Percentiles rank a stretch among this genome's conserved stretches.
Evolutionary conservation across 805 yeast genomes (phyloP).

Genomic region (Starmerella lactis-condensi): DNA sequence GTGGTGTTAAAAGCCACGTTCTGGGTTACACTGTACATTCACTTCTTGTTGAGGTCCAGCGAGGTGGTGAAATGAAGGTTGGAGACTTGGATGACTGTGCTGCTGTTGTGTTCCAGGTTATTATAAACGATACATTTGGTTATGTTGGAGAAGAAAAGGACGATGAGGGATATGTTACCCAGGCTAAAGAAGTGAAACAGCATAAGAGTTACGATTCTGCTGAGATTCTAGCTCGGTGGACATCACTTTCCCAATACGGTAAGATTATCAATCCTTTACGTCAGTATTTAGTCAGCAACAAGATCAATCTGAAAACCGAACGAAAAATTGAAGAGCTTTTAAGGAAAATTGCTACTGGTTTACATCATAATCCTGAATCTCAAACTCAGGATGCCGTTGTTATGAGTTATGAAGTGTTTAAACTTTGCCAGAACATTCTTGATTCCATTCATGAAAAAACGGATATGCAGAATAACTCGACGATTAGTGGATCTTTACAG

Average conservation of each 20-base stretch:
- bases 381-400: slow-evolving; percentile 40
- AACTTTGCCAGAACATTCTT: slow-evolving; percentile 27
- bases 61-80: slow-evolving; percentile 20
- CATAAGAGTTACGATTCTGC: slow-evolving; percentile 79
- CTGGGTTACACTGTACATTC: slow-evolving; percentile 74
- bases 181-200: slow-evolving; percentile 77
- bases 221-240: slow-evolving; percentile 50
- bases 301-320: slow-evolving; percentile 48
- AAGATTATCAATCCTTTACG: slow-evolving; percentile 51
- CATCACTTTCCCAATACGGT: slow-evolving; percentile 39
- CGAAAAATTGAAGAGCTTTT: slow-evolving; percentile 61
- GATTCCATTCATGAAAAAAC: slow-evolving; percentile 13
- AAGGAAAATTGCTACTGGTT: slow-evolving; percentile 60
- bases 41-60: slow-evolving; percentile 37
- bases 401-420: slow-evolving; percentile 55
- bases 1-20: slow-evolving; percentile 74
- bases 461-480: slow-evolving; percentile 1
- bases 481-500: slow-evolving; percentile 5
- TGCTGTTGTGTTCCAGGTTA: slow-evolving; percentile 39
- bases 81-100: slow-evolving; percentile 60
- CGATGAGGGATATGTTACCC: slow-evolving; percentile 71
- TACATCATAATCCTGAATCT: slow-evolving; percentile 48
- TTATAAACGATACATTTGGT: slow-evolving; percentile 90
- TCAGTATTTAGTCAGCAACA: slow-evolving; percentile 38
- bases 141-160: slow-evolving; percentile 86